phyloP scores from a whole-genome alignment of 768 basidiomycete species.

The Lentinula edodes region DNA sequence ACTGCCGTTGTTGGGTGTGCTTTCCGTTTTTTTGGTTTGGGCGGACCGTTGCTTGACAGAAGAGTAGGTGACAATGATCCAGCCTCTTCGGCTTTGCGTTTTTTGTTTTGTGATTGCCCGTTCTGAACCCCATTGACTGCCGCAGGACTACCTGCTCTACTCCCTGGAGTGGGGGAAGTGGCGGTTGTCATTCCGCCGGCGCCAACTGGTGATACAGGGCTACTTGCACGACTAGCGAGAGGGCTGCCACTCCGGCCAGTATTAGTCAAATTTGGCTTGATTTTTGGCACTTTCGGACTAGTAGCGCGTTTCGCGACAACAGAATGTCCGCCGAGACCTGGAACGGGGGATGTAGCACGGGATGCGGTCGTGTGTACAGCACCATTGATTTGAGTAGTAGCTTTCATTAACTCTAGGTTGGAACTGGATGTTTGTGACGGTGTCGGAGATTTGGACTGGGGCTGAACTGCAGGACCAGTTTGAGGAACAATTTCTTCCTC shows the following conservation, averaged over 20 bases:
- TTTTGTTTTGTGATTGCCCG: slow-evolving; percentile 17
- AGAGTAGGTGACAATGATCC: slow-evolving; percentile 20
- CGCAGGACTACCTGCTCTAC: slow-evolving; percentile 38
- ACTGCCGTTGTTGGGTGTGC: slow-evolving; percentile 25
- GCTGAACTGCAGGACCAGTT: slow-evolving; percentile 39
- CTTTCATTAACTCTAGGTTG: slow-evolving; percentile 25
- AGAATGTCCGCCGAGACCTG: slow-evolving; percentile 68
- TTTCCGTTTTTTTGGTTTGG: slow-evolving; percentile 55
- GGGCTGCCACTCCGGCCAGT: slow-evolving; percentile 58
- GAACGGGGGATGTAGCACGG: slow-evolving; percentile 54
- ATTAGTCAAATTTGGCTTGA: slow-evolving; percentile 31
- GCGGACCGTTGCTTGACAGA: slow-evolving; percentile 19
- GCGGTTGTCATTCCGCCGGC: not conserved
- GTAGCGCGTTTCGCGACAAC: slow-evolving; percentile 81
- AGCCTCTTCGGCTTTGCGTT: slow-evolving; percentile 42
- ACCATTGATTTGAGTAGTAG: not conserved
- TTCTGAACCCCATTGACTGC: slow-evolving; percentile 17
- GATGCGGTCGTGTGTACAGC: slow-evolving; percentile 30
- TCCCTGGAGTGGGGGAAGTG: slow-evolving; percentile 9
- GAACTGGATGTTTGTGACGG: slow-evolving; percentile 43
- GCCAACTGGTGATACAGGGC: slow-evolving; percentile 28
- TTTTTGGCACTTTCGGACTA: slow-evolving; percentile 68
- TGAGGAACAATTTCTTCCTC: slow-evolving; percentile 51
- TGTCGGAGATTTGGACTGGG: slow-evolving; percentile 33
- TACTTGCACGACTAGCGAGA: slow-evolving; percentile 50